These are phyloP conservation scores for Verticillium nonalfalfae DNA, from an alignment of 2,329 filamentous ascomycete species.

Conservation along the genomic window DNA sequence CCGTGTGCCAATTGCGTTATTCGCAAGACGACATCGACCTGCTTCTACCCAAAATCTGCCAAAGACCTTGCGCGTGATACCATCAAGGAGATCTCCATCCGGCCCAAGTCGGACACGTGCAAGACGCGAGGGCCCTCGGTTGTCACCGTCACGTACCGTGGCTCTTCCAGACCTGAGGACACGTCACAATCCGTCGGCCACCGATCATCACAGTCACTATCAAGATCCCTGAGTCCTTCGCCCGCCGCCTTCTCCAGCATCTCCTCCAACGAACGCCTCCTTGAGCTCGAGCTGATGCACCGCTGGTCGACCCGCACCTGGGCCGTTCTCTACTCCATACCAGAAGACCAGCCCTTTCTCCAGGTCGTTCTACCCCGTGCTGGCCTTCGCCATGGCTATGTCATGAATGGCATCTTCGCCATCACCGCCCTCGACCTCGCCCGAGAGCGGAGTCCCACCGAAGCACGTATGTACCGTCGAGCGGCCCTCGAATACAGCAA, in stretches of 20 bases:
- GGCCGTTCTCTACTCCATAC: constrained; percentile 28
- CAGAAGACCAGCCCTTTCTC: constrained; percentile 25
- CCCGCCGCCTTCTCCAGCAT: not conserved
- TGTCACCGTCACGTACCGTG: not conserved
- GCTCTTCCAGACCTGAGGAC: not conserved
- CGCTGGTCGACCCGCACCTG: constrained; percentile 41
- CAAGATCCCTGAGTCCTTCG: not conserved
- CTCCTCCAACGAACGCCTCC: not conserved
- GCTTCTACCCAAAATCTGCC: not conserved
- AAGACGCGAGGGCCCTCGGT: not conserved
- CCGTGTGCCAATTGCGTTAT: constrained; percentile 25
- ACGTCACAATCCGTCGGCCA: not conserved
- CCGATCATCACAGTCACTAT: not conserved
- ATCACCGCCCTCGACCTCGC: not conserved
- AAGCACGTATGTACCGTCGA: not conserved
- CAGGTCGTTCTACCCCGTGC: constrained; percentile 23
- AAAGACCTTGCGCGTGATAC: not conserved
- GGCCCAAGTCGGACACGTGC: not conserved
- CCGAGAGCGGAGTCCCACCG: not conserved
- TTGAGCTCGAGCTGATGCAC: constrained; percentile 44
- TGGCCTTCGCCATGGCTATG: constrained; percentile 27
- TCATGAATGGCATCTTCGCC: constrained; percentile 26
- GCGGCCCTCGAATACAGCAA: constrained; percentile 5
- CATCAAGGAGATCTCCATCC: not conserved
- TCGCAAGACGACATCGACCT: constrained; percentile 8